Conservation (phyloP, 2,329 filamentous ascomycete species). For the Penicillium occitanis region DNA sequence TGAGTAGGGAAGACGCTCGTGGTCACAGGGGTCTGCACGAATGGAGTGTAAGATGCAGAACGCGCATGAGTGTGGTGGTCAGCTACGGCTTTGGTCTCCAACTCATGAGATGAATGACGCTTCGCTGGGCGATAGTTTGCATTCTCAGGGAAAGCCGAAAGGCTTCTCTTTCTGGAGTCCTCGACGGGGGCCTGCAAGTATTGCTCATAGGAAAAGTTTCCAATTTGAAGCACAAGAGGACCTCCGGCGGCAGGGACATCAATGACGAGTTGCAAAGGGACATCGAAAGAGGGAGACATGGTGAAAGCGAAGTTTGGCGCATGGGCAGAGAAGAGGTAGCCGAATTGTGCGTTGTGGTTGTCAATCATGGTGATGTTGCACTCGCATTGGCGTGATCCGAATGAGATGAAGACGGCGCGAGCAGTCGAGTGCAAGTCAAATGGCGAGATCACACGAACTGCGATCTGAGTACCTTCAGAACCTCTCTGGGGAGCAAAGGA, state of each 20-base stretch:
- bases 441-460: constrained; percentile 70
- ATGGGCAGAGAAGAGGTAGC: constrained; percentile 70
- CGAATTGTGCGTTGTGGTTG: constrained; percentile 59
- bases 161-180: constrained; percentile 57
- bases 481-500: constrained; percentile 71
- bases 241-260: constrained; percentile 57
- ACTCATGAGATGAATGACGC: constrained; percentile 48
- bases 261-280: constrained; percentile 61
- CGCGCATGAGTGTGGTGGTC: constrained; percentile 56
- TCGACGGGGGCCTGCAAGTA: constrained; percentile 39
- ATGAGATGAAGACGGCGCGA: constrained; percentile 62
- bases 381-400: constrained; percentile 73
- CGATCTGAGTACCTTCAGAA: constrained; percentile 66
- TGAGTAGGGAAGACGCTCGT: constrained; percentile 42
- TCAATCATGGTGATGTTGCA: constrained; percentile 64
- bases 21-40: constrained; percentile 50
- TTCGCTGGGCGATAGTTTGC: constrained; percentile 51
- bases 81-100: constrained; percentile 51
- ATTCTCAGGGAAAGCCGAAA: constrained; percentile 53
- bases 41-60: constrained; percentile 52
- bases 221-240: constrained; percentile 56
- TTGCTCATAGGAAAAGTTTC: constrained; percentile 62
- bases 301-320: constrained; percentile 66
- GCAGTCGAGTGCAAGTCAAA: constrained; percentile 69
- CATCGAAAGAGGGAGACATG: constrained; percentile 55